Evolutionary conservation across 306 rosid species (phyloP), one percentile per base, ranked within the genome.

Genomic region (Ziziphus jujuba): DNA sequence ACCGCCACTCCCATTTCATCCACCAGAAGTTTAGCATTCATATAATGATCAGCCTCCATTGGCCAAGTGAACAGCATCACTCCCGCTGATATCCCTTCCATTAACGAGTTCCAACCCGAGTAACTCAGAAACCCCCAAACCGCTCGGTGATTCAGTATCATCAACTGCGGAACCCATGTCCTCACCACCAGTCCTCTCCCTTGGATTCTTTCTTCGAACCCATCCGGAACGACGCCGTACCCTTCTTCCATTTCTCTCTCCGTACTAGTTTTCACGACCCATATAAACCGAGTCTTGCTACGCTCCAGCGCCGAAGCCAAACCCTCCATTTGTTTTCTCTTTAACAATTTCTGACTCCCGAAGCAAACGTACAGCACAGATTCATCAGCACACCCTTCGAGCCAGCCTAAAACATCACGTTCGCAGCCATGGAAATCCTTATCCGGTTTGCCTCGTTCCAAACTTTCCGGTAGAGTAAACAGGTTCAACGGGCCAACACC

Each of bases 1-100:
- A 78, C 74, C 0, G 82, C 95, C 28, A 85, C 63, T 0, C 87
- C 88, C 75, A 62, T 28, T 3, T 80, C 80, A 64, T 90, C 91
- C 65, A 77, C 88, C 72, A 90, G 17, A 19, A 87, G 24, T 72
- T 69, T 66, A 0, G 87, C 88, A 10, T 83, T 90, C 57, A 85
- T 59, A 8, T 62, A 82, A 54, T 87, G 95, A 67, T 87, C 96
- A 0, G 96, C 95, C 68, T 90, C 91, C 95, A 90, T 87, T 1
- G 96, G 96, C 96, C 96, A 90, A 0, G 84, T 91, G 53, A 90
- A 3, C 0, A 87, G 66, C 31, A 51, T 67, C 17, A 71, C 88
- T 22, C 95, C 95, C 0, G 70, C 71, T 17, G 22, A 77, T 20
- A 78, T 28, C 0, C 78, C 85, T 57, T 90, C 97, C 47, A 80